Base-by-base conservation (phyloP, 192 early-diverging fungal species). In the Borealophlyctis nickersoniae region DNA sequence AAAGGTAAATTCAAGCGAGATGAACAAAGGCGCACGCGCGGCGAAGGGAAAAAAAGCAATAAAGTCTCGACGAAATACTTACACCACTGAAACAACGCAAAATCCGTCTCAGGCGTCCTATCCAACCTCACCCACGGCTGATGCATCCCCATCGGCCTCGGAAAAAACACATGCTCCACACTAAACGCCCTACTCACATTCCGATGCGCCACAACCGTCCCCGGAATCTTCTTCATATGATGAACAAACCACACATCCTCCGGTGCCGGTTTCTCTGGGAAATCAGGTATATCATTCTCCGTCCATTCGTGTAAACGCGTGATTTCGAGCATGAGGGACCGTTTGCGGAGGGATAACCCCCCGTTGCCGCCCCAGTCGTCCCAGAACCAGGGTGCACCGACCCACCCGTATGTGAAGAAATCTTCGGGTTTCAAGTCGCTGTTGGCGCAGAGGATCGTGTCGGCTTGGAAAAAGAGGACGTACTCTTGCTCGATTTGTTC, bases 401-500 rank as follows among this genome's bases (percentile, higher is more conserved):
- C 28, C 19, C 35, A 39, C 2, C 35, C 2, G 58, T 59, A 59
- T 39, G 35, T 16, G 16, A 59, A 28, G 23, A 59, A 59, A 23
- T 59, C 58, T 22, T 59, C 58, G n/a, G 58, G 58, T 59, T 36
- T 19, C 13, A 36, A 59, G 34, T 3, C 3, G 3, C 35, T 39
- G 58, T 59, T 59, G 27, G 33, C 19, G 36, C 58, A 59, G 35
- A 59, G 58, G 22, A 59, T 59, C 35, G 23, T 39, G 58, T 59
- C 58, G 30, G 58, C 58, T 36, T 59, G 58, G 33, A 59, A 59
- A 19, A 59, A 19, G 32, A 59, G 58, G 4, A 36, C 58, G 58
- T 59, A n/a, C n/a, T n/a, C n/a, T 2, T 33, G 35, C 30, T 33
- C 35, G 35, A 59, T 13, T 23, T 39, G 58, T 36, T 59, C 58